These are phyloP conservation scores for Patellifolia procumbens DNA, from an alignment of 179 eudicot genomes.

Conservation along the genomic window DNA sequence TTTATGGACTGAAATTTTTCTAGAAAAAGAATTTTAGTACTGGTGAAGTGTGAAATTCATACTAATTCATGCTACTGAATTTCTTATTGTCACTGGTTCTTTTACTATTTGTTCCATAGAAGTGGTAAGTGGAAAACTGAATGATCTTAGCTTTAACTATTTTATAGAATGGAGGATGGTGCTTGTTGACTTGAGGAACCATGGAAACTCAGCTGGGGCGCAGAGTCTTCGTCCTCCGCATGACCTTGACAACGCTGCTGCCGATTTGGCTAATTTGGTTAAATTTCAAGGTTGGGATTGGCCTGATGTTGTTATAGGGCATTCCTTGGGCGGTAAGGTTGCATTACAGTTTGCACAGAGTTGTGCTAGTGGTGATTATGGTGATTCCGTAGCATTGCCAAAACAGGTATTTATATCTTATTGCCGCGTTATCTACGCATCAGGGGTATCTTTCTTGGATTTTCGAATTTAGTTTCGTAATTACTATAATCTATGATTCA, in stretches of 20 bases:
- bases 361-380: constrained; percentile 67
- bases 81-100: neutral
- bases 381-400: constrained; percentile 55
- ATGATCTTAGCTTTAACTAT: neutral
- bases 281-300: constrained; percentile 76
- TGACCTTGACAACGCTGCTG: constrained; percentile 77
- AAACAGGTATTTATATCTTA: constrained; percentile 59
- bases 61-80: neutral
- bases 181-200: constrained; percentile 86
- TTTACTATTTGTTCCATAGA: neutral
- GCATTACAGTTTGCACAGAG: constrained; percentile 84
- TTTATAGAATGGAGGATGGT: constrained; percentile 80
- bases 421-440: neutral
- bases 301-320: constrained; percentile 94
- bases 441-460: neutral
- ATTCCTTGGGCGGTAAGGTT: constrained; percentile 96
- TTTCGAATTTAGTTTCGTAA: neutral
- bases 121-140: neutral
- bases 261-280: constrained; percentile 81
- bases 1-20: too few species aligned
- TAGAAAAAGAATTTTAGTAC: neutral
- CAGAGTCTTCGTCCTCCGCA: constrained; percentile 65
- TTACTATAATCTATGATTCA: neutral
- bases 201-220: constrained; percentile 73
- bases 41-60: neutral